Percentiles rank a stretch among this genome's conserved stretches.
Conservation (phyloP, 768 basidiomycete species). For the Russula olivacea region DNA sequence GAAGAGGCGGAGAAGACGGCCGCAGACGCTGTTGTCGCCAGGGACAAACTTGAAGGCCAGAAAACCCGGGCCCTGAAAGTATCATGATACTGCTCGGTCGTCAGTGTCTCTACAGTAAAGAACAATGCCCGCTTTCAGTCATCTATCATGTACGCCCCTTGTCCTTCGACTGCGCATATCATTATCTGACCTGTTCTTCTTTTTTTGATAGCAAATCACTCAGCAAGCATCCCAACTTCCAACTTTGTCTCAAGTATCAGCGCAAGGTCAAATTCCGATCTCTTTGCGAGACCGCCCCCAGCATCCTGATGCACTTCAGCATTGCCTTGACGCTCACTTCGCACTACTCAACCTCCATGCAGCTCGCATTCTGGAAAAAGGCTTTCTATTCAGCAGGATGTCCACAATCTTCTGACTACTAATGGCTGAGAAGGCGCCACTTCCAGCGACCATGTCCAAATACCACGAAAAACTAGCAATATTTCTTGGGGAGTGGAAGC, state of each 20-base stretch:
- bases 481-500: too few species aligned
- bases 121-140: conserved; percentile 90
- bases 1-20: conserved; percentile 75
- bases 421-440: too few species aligned
- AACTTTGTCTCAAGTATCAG: conserved; percentile 89
- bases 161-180: neutral
- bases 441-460: too few species aligned
- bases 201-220: conserved; percentile 67
- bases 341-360: conserved; percentile 82
- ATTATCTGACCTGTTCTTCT: neutral
- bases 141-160: conserved; percentile 80
- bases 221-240: conserved; percentile 76
- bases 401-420: too few species aligned
- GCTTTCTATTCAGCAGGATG: too few species aligned
- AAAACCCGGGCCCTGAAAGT: conserved; percentile 87
- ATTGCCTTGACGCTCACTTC: conserved; percentile 94
- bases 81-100: conserved; percentile 80
- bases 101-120: conserved; percentile 80
- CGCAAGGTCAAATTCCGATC: conserved; percentile 93
- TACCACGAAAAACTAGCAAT: too few species aligned
- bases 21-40: conserved; percentile 33
- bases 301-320: conserved; percentile 90
- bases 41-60: conserved; percentile 88
- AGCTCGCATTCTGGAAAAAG: too few species aligned
- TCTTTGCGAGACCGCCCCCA: conserved; percentile 89